Evolutionary conservation across 1,284 basidiomycete genomes (phyloP).

Genomic region (Phylloporus sp.): DNA sequence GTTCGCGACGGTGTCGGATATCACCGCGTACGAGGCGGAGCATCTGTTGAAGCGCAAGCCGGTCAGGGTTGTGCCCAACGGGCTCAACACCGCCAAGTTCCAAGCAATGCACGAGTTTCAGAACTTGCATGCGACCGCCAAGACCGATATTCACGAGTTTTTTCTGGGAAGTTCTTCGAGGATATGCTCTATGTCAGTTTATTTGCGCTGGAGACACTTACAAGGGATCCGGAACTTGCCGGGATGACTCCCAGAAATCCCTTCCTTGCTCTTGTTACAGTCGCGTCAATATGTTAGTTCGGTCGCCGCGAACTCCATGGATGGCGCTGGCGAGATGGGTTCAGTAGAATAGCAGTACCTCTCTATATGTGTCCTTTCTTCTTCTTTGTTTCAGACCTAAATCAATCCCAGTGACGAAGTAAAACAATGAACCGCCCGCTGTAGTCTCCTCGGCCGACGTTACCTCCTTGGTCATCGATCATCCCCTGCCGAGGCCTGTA

Average conservation of each 20-base stretch:
- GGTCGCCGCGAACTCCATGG: too few species aligned
- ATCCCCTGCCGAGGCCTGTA: constrained; percentile 79
- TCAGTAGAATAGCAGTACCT: constrained; percentile 19
- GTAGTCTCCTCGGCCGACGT: too few species aligned
- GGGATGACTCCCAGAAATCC: too few species aligned
- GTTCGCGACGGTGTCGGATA: constrained; percentile 97
- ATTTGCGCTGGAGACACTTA: too few species aligned
- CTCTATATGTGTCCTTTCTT: constrained; percentile 26
- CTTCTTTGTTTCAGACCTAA: constrained; percentile 10
- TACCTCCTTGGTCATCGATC: constrained; percentile 91
- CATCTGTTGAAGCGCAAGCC: too few species aligned
- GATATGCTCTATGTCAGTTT: constrained; percentile 87
- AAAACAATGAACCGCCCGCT: constrained; percentile 59
- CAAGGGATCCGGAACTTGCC: too few species aligned
- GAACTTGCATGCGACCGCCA: constrained; percentile 90
- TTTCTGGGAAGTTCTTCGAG: constrained; percentile 98
- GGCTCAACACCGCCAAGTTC: constrained; percentile 97
- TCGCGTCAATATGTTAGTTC: too few species aligned
- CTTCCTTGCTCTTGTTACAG: too few species aligned
- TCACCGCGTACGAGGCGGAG: constrained; percentile 98
- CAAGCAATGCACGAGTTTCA: constrained; percentile 95
- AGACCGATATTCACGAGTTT: constrained; percentile 98
- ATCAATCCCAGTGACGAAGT: constrained; percentile 7
- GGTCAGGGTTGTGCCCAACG: too few species aligned
- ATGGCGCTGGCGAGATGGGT: constrained; percentile 24